A percentile compares a stretch with the other conserved stretches of the same genome.
Conservation (phyloP, 2,329 filamentous ascomycete species). For the Aureobasidium lini region DNA sequence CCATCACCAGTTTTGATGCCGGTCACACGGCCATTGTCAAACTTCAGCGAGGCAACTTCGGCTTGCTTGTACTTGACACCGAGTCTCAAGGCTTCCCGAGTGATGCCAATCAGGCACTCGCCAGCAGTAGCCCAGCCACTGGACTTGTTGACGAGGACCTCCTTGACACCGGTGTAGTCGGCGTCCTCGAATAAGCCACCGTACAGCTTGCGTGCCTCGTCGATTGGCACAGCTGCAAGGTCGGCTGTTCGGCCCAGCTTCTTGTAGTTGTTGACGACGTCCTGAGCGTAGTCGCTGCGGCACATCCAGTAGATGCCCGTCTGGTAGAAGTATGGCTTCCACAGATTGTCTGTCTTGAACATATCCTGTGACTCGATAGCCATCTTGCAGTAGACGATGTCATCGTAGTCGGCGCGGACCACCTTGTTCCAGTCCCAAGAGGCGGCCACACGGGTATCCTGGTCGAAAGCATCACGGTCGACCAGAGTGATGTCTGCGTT, state of each 20-base stretch:
- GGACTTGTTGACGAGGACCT: conserved; percentile 53
- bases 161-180: conserved; percentile 51
- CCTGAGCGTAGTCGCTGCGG: conserved; percentile 39
- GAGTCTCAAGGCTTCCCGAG: conserved; percentile 43
- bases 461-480: conserved; percentile 30
- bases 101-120: conserved; percentile 49
- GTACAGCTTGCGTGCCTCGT: conserved; percentile 49
- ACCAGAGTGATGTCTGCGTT: conserved; percentile 34
- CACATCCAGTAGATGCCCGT: conserved; percentile 45
- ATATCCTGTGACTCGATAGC: conserved; percentile 58
- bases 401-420: conserved; percentile 61
- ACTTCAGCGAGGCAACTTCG: conserved; percentile 42
- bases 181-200: conserved; percentile 53
- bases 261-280: conserved; percentile 44
- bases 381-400: conserved; percentile 55
- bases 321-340: conserved; percentile 46
- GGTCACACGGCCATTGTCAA: conserved; percentile 41
- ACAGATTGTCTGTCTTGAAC: conserved; percentile 52
- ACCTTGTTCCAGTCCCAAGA: conserved; percentile 71
- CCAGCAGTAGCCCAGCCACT: conserved; percentile 59
- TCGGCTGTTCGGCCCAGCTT: conserved; percentile 42
- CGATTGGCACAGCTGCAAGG: conserved; percentile 40
- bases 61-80: conserved; percentile 54
- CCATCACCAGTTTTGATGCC: conserved; percentile 35
- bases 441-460: conserved; percentile 42